These are phyloP conservation scores for Phytopythium vexans DNA, from an alignment of 352 stramenopile species.

Conservation along the genomic window DNA sequence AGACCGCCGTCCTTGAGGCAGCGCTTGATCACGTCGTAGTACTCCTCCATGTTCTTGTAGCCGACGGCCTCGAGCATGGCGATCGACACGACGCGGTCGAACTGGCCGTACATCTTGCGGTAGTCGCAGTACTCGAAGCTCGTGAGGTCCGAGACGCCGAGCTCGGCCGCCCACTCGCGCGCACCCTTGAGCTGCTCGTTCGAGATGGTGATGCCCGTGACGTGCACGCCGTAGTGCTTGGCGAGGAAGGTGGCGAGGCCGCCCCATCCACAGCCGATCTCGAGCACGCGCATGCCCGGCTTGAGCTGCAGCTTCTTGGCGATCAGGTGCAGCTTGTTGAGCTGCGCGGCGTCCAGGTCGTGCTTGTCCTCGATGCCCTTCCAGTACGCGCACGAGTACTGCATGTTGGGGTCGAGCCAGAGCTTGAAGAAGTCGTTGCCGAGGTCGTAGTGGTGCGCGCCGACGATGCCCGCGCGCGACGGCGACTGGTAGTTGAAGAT, in stretches of 20 bases:
- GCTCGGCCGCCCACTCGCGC: slow-evolving; percentile 66
- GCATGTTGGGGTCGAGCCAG: slow-evolving; percentile 85
- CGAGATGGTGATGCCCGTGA: slow-evolving; percentile 89
- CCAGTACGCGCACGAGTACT: slow-evolving; percentile 87
- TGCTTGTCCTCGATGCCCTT: slow-evolving; percentile 68
- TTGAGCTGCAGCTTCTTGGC: slow-evolving; percentile 85
- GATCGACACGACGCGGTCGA: slow-evolving; percentile 86
- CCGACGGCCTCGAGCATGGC: slow-evolving; percentile 89
- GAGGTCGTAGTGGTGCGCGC: slow-evolving; percentile 84
- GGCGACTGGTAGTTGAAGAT: slow-evolving; percentile 89
- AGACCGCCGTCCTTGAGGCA: slow-evolving; percentile 81
- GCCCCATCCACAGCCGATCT: slow-evolving; percentile 90
- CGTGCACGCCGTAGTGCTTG: slow-evolving; percentile 84
- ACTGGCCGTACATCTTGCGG: slow-evolving; percentile 83
- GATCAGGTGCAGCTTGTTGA: slow-evolving; percentile 87
- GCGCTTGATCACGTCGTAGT: slow-evolving; percentile 78
- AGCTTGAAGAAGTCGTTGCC: slow-evolving; percentile 90
- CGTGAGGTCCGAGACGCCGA: slow-evolving; percentile 80
- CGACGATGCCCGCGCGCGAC: slow-evolving; percentile 77
- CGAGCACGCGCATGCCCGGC: slow-evolving; percentile 79
- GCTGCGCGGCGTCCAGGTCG: slow-evolving; percentile 80
- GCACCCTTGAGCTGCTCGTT: slow-evolving; percentile 89
- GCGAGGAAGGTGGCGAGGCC: slow-evolving; percentile 85
- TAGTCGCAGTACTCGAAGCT: slow-evolving; percentile 91
- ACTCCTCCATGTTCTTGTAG: slow-evolving; percentile 87